These are phyloP conservation scores for Daldinia loculata DNA, from an alignment of 495 filamentous ascomycete species.

Conservation along the genomic window DNA sequence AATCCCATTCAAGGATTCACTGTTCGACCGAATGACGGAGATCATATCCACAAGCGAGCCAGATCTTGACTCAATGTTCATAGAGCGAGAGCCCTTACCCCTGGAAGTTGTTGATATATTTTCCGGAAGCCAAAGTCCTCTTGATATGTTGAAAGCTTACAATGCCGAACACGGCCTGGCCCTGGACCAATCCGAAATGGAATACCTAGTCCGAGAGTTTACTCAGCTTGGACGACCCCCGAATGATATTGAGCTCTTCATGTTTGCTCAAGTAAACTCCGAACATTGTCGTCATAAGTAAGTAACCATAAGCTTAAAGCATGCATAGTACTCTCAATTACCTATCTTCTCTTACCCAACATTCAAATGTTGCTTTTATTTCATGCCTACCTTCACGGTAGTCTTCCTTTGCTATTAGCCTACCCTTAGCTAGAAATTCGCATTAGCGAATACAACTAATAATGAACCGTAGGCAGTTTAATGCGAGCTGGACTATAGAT, in stretches of 20 bases:
- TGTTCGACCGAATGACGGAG: constrained; percentile 97
- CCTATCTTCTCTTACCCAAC: background rate
- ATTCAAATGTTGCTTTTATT: background rate
- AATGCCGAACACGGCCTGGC: constrained; percentile 85
- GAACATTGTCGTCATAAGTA: constrained; percentile 75
- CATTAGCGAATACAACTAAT: background rate
- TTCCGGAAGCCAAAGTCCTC: constrained; percentile 65
- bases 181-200: constrained; percentile 86
- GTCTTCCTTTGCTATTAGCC: background rate
- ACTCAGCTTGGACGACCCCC: constrained; percentile 76
- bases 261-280: constrained; percentile 97
- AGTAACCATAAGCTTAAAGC: constrained; percentile 15
- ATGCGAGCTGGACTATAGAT: constrained; percentile 97
- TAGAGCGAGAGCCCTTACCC: constrained; percentile 72
- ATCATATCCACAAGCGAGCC: constrained; percentile 71
- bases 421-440: background rate
- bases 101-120: constrained; percentile 78
- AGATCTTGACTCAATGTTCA: constrained; percentile 78
- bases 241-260: constrained; percentile 94
- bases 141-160: constrained; percentile 77
- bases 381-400: background rate
- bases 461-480: constrained; percentile 70
- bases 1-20: constrained; percentile 70
- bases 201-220: constrained; percentile 91
- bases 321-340: background rate